These are phyloP conservation scores for Calonectria hawksworthii DNA, from an alignment of 2,329 filamentous ascomycete species.

Conservation along the genomic window DNA sequence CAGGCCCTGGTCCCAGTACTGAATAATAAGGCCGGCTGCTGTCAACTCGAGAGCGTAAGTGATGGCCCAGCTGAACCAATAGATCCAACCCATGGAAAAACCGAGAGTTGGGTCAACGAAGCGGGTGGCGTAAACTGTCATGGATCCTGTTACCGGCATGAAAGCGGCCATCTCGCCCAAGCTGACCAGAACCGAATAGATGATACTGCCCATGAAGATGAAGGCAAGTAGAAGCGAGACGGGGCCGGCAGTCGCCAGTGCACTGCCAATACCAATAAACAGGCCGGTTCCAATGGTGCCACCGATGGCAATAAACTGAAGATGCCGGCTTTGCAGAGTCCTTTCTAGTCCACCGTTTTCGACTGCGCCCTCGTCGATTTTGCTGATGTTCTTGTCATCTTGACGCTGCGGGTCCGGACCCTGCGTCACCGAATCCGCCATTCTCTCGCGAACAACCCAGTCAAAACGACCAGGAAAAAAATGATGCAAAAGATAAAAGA, in stretches of 20 bases:
- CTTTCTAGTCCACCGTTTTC: slow-evolving; percentile 8
- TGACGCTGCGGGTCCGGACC: background rate
- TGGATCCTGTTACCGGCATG: slow-evolving; percentile 69
- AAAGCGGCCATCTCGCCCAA: slow-evolving; percentile 74
- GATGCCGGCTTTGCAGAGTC: slow-evolving; percentile 18
- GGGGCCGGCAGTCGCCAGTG: slow-evolving; percentile 19
- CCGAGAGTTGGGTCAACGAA: slow-evolving; percentile 62
- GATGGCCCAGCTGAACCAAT: slow-evolving; percentile 27
- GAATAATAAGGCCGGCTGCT: slow-evolving; percentile 38
- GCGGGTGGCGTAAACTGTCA: slow-evolving; percentile 63
- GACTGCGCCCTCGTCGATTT: background rate
- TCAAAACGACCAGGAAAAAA: background rate
- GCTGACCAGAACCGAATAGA: slow-evolving; percentile 23
- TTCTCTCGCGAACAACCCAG: background rate
- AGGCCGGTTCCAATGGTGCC: slow-evolving; percentile 21
- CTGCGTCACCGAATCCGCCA: background rate
- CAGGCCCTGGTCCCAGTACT: slow-evolving; percentile 36
- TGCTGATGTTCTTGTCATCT: background rate
- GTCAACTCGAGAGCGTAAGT: slow-evolving; percentile 37
- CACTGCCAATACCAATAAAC: slow-evolving; percentile 18
- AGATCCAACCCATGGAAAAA: slow-evolving; percentile 29
- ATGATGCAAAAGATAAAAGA: background rate
- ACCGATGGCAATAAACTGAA: slow-evolving; percentile 22
- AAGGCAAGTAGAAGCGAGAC: slow-evolving; percentile 16
- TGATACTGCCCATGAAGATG: slow-evolving; percentile 16